Evolutionary conservation across 176 grass and related monocot genomes (phyloP).

Genomic region (Stipa capillata): DNA sequence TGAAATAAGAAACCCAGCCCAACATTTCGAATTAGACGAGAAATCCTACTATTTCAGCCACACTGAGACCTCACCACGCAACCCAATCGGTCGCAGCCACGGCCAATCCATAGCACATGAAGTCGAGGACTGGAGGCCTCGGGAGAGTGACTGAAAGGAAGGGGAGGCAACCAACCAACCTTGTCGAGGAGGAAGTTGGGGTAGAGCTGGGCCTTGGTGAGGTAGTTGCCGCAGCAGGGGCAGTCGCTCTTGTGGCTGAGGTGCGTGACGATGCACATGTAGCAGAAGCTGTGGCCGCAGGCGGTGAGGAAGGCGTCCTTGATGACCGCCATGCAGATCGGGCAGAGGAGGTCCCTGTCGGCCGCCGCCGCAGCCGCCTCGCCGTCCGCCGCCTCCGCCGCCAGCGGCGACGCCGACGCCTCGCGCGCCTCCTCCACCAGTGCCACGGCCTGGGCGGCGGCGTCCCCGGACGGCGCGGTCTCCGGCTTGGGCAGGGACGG

Average conservation of each 20-base stretch:
- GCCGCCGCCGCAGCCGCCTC: background rate
- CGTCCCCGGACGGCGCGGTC: slow-evolving; percentile 21
- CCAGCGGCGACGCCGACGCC: background rate
- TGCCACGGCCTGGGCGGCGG: slow-evolving; percentile 14
- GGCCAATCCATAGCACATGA: background rate
- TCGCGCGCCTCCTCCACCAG: slow-evolving; percentile 5
- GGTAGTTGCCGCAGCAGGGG: slow-evolving; percentile 79
- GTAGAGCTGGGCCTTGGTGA: slow-evolving; percentile 93
- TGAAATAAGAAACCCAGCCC: background rate
- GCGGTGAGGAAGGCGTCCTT: slow-evolving; percentile 97
- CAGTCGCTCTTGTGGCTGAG: slow-evolving; percentile 87
- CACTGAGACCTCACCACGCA: background rate
- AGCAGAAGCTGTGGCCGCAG: slow-evolving; percentile 97
- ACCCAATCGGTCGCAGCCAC: background rate
- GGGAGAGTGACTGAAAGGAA: background rate
- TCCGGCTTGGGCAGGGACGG: slow-evolving; percentile 80
- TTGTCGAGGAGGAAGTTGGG: slow-evolving; percentile 97
- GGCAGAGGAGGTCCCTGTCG: slow-evolving; percentile 88
- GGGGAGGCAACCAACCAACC: slow-evolving; percentile 26
- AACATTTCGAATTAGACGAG: background rate
- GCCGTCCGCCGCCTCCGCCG: background rate
- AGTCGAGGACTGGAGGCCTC: background rate
- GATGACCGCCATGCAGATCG: slow-evolving; percentile 98
- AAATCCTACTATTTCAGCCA: background rate
- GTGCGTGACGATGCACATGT: slow-evolving; percentile 98